Percentiles rank a stretch among this genome's conserved stretches.
Conservation (phyloP, 2,329 filamentous ascomycete genomes). For the Calonectria pteridis region DNA sequence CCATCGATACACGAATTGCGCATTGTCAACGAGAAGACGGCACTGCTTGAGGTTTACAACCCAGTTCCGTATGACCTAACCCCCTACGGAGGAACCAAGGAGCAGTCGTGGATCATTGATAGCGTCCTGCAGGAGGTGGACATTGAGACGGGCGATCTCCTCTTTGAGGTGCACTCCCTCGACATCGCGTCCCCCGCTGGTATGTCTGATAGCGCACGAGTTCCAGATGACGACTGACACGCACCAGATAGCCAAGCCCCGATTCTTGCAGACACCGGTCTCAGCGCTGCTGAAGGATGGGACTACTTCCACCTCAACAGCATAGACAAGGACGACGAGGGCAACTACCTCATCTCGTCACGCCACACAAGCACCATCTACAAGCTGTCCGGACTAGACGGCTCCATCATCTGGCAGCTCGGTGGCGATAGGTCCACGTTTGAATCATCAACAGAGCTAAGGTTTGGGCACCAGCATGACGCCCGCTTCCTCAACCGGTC, state of each 20-base stretch:
- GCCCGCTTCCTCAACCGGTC: slow-evolving; percentile 55
- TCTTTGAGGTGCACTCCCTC: slow-evolving; percentile 30
- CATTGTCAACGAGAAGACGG: slow-evolving; percentile 64
- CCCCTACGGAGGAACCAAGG: slow-evolving; percentile 56
- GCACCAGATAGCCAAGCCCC: slow-evolving; percentile 22
- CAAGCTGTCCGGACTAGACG: slow-evolving; percentile 55
- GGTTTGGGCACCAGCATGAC: slow-evolving; percentile 66
- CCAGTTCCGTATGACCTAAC: slow-evolving; percentile 59
- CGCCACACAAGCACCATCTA: slow-evolving; percentile 37
- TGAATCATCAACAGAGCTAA: slow-evolving; percentile 47
- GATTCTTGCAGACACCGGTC: slow-evolving; percentile 14
- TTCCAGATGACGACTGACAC: neutral
- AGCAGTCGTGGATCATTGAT: slow-evolving; percentile 64
- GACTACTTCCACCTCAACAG: slow-evolving; percentile 51
- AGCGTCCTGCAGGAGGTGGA: slow-evolving; percentile 29
- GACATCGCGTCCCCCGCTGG: slow-evolving; percentile 26
- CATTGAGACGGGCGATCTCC: slow-evolving; percentile 30
- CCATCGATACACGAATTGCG: slow-evolving; percentile 67
- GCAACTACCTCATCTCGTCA: slow-evolving; percentile 46
- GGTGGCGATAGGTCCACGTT: slow-evolving; percentile 58
- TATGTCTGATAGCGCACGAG: neutral
- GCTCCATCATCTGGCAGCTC: slow-evolving; percentile 66
- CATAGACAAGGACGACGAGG: slow-evolving; percentile 52
- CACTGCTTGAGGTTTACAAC: slow-evolving; percentile 65
- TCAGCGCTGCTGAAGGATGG: slow-evolving; percentile 29